Evolutionary conservation across 169 alveolate genomes (phyloP), one percentile per base, ranked within the genome.

Genomic region (Eimeria sp.): DNA sequence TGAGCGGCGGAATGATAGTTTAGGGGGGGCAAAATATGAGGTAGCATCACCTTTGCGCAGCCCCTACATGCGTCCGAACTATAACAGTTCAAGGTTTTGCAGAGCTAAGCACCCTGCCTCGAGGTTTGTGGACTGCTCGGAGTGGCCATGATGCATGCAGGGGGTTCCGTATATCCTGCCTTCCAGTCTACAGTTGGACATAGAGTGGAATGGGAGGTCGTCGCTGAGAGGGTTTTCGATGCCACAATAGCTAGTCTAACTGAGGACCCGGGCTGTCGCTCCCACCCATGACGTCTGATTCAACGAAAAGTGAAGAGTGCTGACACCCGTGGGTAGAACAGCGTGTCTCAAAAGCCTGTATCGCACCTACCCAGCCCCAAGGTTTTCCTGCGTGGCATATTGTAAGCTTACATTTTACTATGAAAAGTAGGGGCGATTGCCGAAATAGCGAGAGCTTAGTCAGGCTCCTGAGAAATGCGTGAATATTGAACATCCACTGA

Each of bases 291-390:
- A 4, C 20, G 14, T 73, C 4, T 34, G 80, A 10, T 27, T 34
- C 20, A 40, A 40, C 14, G 57, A 40, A 73, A 18, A 73, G 11
- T 18, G 54, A 5, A 73, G 51, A 34, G 20, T 40, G 30, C 57
- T n/a, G 57, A 73, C 9, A 14, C 16, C 40, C 25, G 18, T 43
- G 83, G 9, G 30, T 70, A 70, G 83, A 34, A 27, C 27, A 30
- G 3, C 22, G 30, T 11, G 30, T 73, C 83, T 73, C 57, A 73
- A 73, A 16, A 40, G 83, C 47, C 57, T 73, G 40, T 16, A 73
- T 5, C 40, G 83, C 83, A 73, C 83, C 83, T 73, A 73, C 83
- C n/a, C 83, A 73, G 54, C 27, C 10, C 0, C 57, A 73, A 40
- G 47, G 83, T 27, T 40, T 14, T 73, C 34, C 16, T 73, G 27